These are phyloP conservation scores for Pseudomonodictys pantanalensis DNA, from an alignment of 495 filamentous ascomycete species.

Conservation along the genomic window DNA sequence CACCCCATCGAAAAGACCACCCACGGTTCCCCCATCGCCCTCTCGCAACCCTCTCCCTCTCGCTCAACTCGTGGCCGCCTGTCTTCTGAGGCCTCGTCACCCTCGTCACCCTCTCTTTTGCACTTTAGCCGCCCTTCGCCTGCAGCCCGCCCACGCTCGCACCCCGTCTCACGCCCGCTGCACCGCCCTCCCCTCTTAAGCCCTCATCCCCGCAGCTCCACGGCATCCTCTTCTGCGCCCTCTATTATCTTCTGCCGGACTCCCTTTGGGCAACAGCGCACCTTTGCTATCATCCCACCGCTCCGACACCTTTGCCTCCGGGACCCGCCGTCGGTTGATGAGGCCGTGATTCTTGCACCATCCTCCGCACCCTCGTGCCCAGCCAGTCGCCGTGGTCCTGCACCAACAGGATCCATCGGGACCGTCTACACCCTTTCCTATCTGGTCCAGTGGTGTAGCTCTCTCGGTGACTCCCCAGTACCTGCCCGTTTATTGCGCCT, in stretches of 20 bases:
- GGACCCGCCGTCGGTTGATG: background rate
- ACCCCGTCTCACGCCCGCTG: background rate
- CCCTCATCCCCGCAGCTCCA: constrained; percentile 1
- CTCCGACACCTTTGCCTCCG: background rate
- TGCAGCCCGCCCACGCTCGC: constrained; percentile 8
- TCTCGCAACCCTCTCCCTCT: background rate
- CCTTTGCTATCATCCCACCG: background rate
- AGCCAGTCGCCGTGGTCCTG: background rate
- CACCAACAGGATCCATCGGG: background rate
- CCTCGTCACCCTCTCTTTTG: constrained; percentile 12
- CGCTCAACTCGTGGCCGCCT: background rate
- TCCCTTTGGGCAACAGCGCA: too few relatives aligned
- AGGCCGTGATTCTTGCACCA: background rate
- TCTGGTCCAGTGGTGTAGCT: background rate
- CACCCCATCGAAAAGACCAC: background rate
- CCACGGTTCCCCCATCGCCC: background rate
- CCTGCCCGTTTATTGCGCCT: constrained; percentile 8
- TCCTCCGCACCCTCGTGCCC: background rate
- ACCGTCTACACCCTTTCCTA: background rate
- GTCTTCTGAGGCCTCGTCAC: constrained; percentile 30
- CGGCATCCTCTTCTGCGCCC: constrained; percentile 14
- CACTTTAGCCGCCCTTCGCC: constrained; percentile 26
- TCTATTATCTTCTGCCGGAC: constrained; percentile 2
- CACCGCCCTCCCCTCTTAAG: constrained; percentile 33
- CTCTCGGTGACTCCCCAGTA: background rate